These are phyloP conservation scores for Suillus americanus DNA, from an alignment of 768 basidiomycete genomes.

Conservation along the genomic window DNA sequence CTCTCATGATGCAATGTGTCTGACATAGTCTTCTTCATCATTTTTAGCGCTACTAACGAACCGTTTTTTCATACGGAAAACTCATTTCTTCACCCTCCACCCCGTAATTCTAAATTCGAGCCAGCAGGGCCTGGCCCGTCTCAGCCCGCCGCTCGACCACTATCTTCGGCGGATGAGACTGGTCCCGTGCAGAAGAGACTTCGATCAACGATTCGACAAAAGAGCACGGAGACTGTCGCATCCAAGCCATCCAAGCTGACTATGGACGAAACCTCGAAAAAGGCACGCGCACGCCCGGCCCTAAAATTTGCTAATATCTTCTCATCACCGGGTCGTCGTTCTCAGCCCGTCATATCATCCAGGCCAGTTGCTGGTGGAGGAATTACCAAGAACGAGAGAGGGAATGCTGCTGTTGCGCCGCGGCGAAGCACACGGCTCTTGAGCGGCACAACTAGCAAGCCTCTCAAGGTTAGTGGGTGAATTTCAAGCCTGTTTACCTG, in stretches of 20 bases:
- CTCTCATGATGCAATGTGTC: not conserved
- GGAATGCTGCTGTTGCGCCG: slow-evolving; percentile 45
- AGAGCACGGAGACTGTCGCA: slow-evolving; percentile 48
- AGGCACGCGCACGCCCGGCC: slow-evolving; percentile 90
- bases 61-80: slow-evolving; percentile 53
- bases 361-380: slow-evolving; percentile 44
- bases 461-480: slow-evolving; percentile 49
- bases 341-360: slow-evolving; percentile 69
- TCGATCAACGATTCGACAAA: slow-evolving; percentile 60
- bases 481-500: not conserved
- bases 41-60: slow-evolving; percentile 56
- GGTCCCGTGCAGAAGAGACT: slow-evolving; percentile 77
- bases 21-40: slow-evolving; percentile 9
- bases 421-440: slow-evolving; percentile 76
- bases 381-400: slow-evolving; percentile 50
- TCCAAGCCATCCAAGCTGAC: slow-evolving; percentile 60
- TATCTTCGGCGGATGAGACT: slow-evolving; percentile 81
- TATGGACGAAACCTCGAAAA: slow-evolving; percentile 76
- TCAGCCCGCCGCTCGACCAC: slow-evolving; percentile 59
- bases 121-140: slow-evolving; percentile 38
- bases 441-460: slow-evolving; percentile 55
- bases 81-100: slow-evolving; percentile 52
- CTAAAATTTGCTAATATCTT: slow-evolving; percentile 84
- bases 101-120: slow-evolving; percentile 44
- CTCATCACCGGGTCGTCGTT: slow-evolving; percentile 82